Evolutionary conservation across 108 stramenopile species (phyloP).

Genomic region (Pseudonitzschia multiseries): DNA sequence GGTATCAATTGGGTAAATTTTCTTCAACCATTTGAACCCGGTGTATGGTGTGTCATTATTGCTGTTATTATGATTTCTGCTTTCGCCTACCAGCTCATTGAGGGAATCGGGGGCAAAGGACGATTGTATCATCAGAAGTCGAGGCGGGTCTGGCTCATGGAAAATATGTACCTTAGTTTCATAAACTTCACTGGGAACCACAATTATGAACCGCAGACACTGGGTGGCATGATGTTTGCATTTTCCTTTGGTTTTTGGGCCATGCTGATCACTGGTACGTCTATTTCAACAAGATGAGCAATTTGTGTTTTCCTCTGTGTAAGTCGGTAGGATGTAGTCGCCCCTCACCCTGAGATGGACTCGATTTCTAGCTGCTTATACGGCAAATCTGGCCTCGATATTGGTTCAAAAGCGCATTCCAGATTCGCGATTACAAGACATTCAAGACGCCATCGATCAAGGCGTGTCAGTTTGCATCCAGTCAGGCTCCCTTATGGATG

Average conservation of each 20-base stretch:
- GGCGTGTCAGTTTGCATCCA: not conserved
- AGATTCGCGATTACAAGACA: not conserved
- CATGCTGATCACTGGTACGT: conserved; percentile 13
- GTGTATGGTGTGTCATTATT: conserved; percentile 3
- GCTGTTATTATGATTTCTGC: not conserved
- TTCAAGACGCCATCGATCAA: not conserved
- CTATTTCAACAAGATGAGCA: not conserved
- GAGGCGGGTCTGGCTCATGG: not conserved
- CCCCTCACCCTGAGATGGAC: not conserved
- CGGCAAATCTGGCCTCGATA: conserved; percentile 20
- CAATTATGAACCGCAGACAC: not conserved
- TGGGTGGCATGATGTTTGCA: conserved; percentile 1
- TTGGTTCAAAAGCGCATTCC: not conserved
- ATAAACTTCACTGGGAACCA: conserved; percentile 7
- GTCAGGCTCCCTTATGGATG: not conserved
- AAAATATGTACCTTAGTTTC: not conserved
- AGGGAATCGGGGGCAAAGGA: not conserved
- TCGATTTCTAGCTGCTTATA: conserved; percentile 11
- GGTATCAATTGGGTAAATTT: not conserved
- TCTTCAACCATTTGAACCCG: not conserved
- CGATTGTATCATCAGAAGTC: not conserved
- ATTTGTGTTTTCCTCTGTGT: not conserved
- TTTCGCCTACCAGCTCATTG: not conserved
- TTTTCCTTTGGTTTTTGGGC: conserved; percentile 16
- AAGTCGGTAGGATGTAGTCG: not conserved